These are phyloP conservation scores for Apiospora kogelbergensis DNA, from an alignment of 2,329 filamentous ascomycete genomes.

Conservation along the genomic window DNA sequence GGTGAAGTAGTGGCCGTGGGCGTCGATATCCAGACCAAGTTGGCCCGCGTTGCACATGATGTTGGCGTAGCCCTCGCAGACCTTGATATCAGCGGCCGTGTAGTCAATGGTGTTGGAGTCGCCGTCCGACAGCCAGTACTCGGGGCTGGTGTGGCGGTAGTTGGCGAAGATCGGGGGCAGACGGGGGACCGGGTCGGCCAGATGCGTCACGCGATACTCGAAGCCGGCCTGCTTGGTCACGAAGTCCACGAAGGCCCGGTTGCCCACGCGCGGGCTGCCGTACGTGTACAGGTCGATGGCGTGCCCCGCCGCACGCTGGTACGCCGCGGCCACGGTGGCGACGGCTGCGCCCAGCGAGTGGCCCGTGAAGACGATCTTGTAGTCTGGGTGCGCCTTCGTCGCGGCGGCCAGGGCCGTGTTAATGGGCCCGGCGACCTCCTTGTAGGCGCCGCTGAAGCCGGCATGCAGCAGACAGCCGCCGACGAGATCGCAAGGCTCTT, in stretches of 20 bases:
- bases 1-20: slow-evolving; percentile 52
- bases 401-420: slow-evolving; percentile 45
- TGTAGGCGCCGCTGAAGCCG: slow-evolving; percentile 62
- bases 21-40: slow-evolving; percentile 40
- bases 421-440: slow-evolving; percentile 46
- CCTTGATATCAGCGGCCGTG: slow-evolving; percentile 38
- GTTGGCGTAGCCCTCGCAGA: slow-evolving; percentile 50
- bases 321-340: slow-evolving; percentile 57
- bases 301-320: slow-evolving; percentile 50
- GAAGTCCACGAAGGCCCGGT: slow-evolving; percentile 52
- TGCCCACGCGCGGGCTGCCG: slow-evolving; percentile 66
- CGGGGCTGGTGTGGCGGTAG: slow-evolving; percentile 67
- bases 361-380: slow-evolving; percentile 59
- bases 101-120: slow-evolving; percentile 35
- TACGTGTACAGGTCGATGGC: slow-evolving; percentile 62
- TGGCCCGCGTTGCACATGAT: slow-evolving; percentile 52
- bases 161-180: slow-evolving; percentile 61
- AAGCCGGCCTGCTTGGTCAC: slow-evolving; percentile 51
- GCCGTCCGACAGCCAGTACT: slow-evolving; percentile 61
- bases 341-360: slow-evolving; percentile 70
- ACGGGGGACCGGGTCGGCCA: slow-evolving; percentile 65
- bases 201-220: slow-evolving; percentile 67
- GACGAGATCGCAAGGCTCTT: slow-evolving; percentile 37
- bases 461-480: slow-evolving; percentile 50
- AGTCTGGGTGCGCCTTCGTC: slow-evolving; percentile 46